Evolutionary conservation across 2,329 filamentous ascomycete genomes (phyloP), one percentile per base, ranked within the genome.

Genomic region (Ceratocystis lukuohia): DNA sequence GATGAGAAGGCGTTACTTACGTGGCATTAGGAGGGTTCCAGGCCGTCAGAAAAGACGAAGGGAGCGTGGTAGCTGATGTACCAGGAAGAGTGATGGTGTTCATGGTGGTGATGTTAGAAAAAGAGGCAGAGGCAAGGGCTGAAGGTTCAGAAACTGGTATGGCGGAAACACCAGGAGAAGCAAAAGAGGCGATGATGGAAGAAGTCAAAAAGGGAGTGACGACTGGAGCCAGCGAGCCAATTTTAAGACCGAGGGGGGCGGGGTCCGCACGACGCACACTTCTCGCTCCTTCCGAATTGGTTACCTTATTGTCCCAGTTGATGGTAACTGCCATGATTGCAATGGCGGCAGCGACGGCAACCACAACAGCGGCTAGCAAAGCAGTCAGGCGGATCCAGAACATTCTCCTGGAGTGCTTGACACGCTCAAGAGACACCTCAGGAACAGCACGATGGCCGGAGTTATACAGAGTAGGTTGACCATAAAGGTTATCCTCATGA

Each of bases 81-180:
- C 67, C 62, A 41, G 46, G 50, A 30, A 67, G 64, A 45, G 61
- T 64, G 45, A 68, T 44, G 46, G 46, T 59, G 22, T 62, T 67
- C 48, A 65, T 69, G 10, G 61, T 68, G 44, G 66, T 65, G 56
- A 41, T 65, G 48, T 61, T 50, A 5, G 56, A 50, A 45, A 64
- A 61, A 10, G n/a, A 25, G 1, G 53, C 59, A 61, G 46, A 46
- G n/a, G 53, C 46, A 65, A 65, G 45, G n/a, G 61, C 33, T 22
- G 64, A 37, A 5, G 41, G 50, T 45, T 17, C 8, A 17, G 30
- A 45, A 20, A 20, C 41, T 57, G 10, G 12, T 10, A 28, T 28
- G 59, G 25, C 41, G 22, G 57, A 65, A 41, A 45, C 37, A 22
- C 22, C 25, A 46, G 30, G 28, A 15, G 33, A 37, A 12, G 20